phyloP scores from a whole-genome alignment of 768 basidiomycete species.

The Termitomyces titanicus region DNA sequence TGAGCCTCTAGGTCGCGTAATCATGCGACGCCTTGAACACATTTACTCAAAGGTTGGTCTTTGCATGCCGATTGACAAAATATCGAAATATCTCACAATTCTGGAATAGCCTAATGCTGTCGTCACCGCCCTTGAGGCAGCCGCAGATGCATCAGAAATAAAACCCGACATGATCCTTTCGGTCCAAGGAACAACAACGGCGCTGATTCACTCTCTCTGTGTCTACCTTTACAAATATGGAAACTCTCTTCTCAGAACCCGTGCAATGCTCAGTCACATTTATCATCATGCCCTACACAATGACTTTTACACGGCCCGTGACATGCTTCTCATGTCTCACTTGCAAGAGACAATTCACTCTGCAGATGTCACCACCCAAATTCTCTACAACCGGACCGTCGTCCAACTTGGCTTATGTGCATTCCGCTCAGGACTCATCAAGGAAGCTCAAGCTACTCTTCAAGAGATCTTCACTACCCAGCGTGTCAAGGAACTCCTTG shows the following conservation, averaged over 20 bases:
- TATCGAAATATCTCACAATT: conserved; percentile 12
- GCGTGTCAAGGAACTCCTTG: conserved; percentile 94
- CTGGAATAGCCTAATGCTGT: conserved; percentile 83
- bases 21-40: conserved; percentile 95
- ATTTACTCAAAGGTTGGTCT: conserved; percentile 89
- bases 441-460: conserved; percentile 88
- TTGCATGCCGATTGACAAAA: not conserved
- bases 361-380: conserved; percentile 95
- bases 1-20: conserved; percentile 80
- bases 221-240: conserved; percentile 90
- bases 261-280: conserved; percentile 96
- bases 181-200: conserved; percentile 53
- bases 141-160: conserved; percentile 53
- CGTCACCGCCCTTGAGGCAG: conserved; percentile 82
- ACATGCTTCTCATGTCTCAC: conserved; percentile 99
- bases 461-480: conserved; percentile 97
- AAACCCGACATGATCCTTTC: conserved; percentile 61
- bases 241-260: conserved; percentile 88
- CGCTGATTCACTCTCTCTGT: conserved; percentile 86
- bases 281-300: conserved; percentile 97
- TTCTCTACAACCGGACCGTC: conserved; percentile 95
- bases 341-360: conserved; percentile 95
- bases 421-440: conserved; percentile 92
- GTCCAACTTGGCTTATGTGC: conserved; percentile 97
- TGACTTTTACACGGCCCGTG: conserved; percentile 93